Conservation (phyloP, 805 yeast genomes). For the Metschnikowia kofuensis region DNA sequence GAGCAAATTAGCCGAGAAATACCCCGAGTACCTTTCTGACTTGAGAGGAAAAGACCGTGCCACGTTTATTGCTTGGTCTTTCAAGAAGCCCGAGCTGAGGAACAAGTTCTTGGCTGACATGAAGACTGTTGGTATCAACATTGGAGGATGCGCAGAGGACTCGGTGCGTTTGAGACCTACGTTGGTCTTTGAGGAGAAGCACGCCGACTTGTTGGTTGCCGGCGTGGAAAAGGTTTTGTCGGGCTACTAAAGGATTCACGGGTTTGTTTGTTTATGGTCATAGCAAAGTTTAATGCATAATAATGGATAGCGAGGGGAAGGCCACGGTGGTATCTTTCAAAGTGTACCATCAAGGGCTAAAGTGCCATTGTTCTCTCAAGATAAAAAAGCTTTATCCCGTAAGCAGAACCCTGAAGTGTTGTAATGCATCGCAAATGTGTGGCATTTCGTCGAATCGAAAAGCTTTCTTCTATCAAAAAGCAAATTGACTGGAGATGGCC, state of each 20-base stretch:
- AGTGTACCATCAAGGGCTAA: background rate
- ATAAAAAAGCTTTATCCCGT: no score
- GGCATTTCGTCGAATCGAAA: no score
- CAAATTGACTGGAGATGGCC: no score
- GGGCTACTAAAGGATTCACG: conserved; percentile 21
- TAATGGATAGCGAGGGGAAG: background rate
- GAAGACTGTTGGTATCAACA: conserved; percentile 66
- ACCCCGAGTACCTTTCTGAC: conserved; percentile 51
- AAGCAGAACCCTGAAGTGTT: no score
- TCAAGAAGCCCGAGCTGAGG: conserved; percentile 52
- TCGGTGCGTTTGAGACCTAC: conserved; percentile 82
- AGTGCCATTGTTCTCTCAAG: background rate
- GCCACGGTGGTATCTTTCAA: background rate
- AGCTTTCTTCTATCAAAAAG: no score
- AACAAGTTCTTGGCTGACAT: conserved; percentile 58
- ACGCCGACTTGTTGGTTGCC: conserved; percentile 63
- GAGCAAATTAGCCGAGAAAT: conserved; percentile 48
- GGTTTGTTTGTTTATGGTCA: background rate
- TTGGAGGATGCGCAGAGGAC: conserved; percentile 81
- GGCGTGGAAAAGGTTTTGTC: conserved; percentile 39
- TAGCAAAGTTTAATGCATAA: background rate
- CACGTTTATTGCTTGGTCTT: conserved; percentile 81
- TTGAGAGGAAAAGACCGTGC: conserved; percentile 75
- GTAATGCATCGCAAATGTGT: no score
- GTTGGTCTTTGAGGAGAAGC: conserved; percentile 73